Base-by-base conservation (phyloP, 768 basidiomycete genomes). In the Lentinula aciculospora region DNA sequence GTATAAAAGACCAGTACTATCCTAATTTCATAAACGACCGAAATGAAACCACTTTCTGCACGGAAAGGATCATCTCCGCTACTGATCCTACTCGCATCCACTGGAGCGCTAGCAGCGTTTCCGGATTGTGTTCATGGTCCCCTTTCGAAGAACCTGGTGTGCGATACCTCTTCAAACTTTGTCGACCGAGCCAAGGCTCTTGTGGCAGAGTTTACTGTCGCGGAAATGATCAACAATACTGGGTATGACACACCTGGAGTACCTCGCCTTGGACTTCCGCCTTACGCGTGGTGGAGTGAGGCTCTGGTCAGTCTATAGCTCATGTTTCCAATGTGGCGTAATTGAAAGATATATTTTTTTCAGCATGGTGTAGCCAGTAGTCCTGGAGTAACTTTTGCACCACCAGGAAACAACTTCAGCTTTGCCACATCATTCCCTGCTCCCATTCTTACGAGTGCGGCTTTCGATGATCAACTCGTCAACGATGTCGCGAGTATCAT, bases 201-300 rank as follows among this genome's bases (percentile, higher is more conserved):
- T 53, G 71, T 83, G 49, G 60, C 71, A 44, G 67, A 76, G 59
- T 80, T 83, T 64, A 82, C 79, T 12, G 71, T 77, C 31, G 71
- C 71, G 15, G 83, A 85, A 60, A 67, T 82, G 57, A 78, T 78
- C 49, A 71, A 67, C 56, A 82, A 83, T 65, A 81, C 79, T 4
- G 77, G 73, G 47, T 82, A 79, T 58, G 57, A 64, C 0, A 74
- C 81, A 4, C 75, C 78, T 5, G 83, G 81, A 28, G 81, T 83
- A 21, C 68, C 81, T 54, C 76, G 81, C 10, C 72, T 83, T 2
- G 82, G 81, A n/a, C 67, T 85, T 25, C 81, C 81, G 9, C 64
- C 76, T 17, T 85, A 85, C 53, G 72, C 81, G 47, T 83, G 82
- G 81, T 84, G 83, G 82, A 79, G 77, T 23, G 82, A 84, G 69